Percentiles rank a stretch among this genome's conserved stretches.
Evolutionary conservation across 805 yeast species (phyloP).

Genomic region (Candida incommunis): DNA sequence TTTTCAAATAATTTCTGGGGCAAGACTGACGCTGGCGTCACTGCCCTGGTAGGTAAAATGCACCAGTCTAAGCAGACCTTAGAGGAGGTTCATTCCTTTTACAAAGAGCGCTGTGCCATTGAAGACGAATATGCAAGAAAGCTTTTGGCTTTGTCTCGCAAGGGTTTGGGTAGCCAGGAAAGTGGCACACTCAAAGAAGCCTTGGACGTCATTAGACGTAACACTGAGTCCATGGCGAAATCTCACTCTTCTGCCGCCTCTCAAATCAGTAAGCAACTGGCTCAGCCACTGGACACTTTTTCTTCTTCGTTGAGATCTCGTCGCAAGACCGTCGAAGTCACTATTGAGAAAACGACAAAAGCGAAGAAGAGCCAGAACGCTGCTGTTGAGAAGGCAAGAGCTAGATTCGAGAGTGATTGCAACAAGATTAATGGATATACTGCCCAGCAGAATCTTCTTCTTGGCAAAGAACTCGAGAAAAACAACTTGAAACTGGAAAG

Average conservation of each 20-base stretch:
- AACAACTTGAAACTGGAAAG: constrained; percentile 41
- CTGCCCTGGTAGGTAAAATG: constrained; percentile 39
- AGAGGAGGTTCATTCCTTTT: constrained; percentile 34
- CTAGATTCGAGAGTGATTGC: constrained; percentile 44
- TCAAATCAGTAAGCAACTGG: constrained; percentile 37
- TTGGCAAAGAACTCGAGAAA: constrained; percentile 60
- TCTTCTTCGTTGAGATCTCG: constrained; percentile 35
- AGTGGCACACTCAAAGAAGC: constrained; percentile 46
- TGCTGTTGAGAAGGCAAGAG: constrained; percentile 22
- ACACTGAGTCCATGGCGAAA: constrained; percentile 44
- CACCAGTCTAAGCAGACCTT: constrained; percentile 45
- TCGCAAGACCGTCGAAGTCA: constrained; percentile 41
- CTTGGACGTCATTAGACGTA: constrained; percentile 41
- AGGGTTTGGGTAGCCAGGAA: constrained; percentile 40
- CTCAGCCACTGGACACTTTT: constrained; percentile 40
- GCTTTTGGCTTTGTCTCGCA: constrained; percentile 36
- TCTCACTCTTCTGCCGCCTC: constrained; percentile 39
- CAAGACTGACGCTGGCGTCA: constrained; percentile 44
- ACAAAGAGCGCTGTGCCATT: constrained; percentile 39
- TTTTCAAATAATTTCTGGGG: constrained; percentile 34
- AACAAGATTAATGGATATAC: constrained; percentile 41
- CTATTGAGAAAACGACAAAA: constrained; percentile 38
- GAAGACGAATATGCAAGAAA: constrained; percentile 62
- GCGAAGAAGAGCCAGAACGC: constrained; percentile 27
- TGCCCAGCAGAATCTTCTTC: constrained; percentile 50